Conservation (phyloP, 805 yeast species). For the Kockiozyma suomiensis region DNA sequence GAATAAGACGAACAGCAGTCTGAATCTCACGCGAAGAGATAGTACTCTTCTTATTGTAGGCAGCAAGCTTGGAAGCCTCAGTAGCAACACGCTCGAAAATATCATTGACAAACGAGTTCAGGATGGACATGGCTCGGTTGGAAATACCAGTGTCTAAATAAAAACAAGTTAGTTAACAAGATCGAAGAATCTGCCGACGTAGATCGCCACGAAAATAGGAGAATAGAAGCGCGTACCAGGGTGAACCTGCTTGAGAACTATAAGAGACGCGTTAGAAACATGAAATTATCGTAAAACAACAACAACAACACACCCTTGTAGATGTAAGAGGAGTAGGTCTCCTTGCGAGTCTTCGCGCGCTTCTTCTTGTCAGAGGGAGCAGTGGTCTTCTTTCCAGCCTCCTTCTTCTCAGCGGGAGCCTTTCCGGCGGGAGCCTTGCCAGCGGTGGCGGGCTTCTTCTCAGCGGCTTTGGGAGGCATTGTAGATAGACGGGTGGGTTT, state of each 20-base stretch:
- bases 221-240: slow-evolving; percentile 54
- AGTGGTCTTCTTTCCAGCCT: slow-evolving; percentile 86
- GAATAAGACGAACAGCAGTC: slow-evolving; percentile 96
- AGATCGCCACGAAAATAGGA: slow-evolving; percentile 1
- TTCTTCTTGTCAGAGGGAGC: slow-evolving; percentile 78
- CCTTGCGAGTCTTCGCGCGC: slow-evolving; percentile 95
- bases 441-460: slow-evolving; percentile 59
- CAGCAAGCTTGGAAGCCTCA: slow-evolving; percentile 98
- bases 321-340: slow-evolving; percentile 96
- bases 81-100: slow-evolving; percentile 97
- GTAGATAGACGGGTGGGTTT: slow-evolving; percentile 12
- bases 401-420: slow-evolving; percentile 95
- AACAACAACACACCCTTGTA: slow-evolving; percentile 60
- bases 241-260: slow-evolving; percentile 94
- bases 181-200: not conserved
- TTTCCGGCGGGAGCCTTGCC: slow-evolving; percentile 76
- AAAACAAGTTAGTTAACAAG: not conserved
- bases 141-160: slow-evolving; percentile 85
- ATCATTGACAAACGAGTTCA: slow-evolving; percentile 98
- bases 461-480: slow-evolving; percentile 56
- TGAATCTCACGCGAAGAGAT: slow-evolving; percentile 98
- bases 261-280: not conserved
- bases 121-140: slow-evolving; percentile 96
- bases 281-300: not conserved
- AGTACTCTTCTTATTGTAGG: slow-evolving; percentile 97